phyloP scores from a whole-genome alignment of 1,139 yeast genomes.

The Yamadazyma conglobata region DNA sequence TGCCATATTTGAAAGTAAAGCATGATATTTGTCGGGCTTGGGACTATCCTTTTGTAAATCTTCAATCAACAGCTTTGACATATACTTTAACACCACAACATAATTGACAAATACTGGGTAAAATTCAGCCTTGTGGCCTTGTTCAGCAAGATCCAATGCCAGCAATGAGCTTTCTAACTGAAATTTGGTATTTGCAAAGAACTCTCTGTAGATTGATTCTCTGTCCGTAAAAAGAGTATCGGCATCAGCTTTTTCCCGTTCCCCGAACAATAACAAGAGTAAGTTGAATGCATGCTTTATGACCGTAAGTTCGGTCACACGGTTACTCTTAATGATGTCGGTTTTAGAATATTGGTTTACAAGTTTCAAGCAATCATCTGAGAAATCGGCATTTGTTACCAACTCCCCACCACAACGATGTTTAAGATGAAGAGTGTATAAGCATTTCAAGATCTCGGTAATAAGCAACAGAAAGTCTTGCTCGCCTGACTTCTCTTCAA shows the following conservation, averaged over 20 bases:
- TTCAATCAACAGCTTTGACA: slow-evolving; percentile 10
- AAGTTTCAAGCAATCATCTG: slow-evolving; percentile 14
- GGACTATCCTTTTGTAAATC: slow-evolving; percentile 1
- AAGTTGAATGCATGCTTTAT: slow-evolving; percentile 19
- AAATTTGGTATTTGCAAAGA: slow-evolving; percentile 18
- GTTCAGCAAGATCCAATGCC: slow-evolving; percentile 11
- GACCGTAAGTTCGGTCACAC: slow-evolving; percentile 7
- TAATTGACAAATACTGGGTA: slow-evolving; percentile 9
- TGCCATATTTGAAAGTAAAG: slow-evolving; percentile 4
- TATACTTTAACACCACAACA: slow-evolving; percentile 10
- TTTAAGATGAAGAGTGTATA: slow-evolving; percentile 25
- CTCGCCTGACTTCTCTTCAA: slow-evolving; percentile 5
- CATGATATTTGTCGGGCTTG: slow-evolving; percentile 1
- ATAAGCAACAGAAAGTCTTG: slow-evolving; percentile 15
- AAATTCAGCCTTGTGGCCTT: slow-evolving; percentile 12
- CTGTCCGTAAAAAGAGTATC: slow-evolving; percentile 9
- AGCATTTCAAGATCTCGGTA: slow-evolving; percentile 26
- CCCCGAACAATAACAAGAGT: slow-evolving; percentile 17
- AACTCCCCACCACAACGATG: slow-evolving; percentile 13
- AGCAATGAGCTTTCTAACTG: slow-evolving; percentile 20
- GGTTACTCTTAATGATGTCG: background rate
- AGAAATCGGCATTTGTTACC: slow-evolving; percentile 12
- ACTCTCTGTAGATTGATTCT: slow-evolving; percentile 6
- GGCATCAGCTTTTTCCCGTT: slow-evolving; percentile 10
- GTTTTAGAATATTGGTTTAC: slow-evolving; percentile 7